Conservation (phyloP, 2,329 filamentous ascomycete species). For the Rhexocercosporidium sp. region DNA sequence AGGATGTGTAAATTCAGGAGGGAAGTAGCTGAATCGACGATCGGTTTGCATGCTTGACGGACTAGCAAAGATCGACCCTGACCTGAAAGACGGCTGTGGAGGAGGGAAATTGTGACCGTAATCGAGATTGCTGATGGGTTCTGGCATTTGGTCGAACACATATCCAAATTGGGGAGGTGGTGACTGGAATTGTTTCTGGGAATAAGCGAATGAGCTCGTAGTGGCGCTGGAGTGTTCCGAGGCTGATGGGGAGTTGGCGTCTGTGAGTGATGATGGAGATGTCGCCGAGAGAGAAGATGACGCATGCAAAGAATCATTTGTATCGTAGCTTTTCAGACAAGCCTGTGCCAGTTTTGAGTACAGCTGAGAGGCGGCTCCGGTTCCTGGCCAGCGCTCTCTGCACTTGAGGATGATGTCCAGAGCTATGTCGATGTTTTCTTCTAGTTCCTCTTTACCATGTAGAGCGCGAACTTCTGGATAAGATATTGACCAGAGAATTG, state of each 20-base stretch:
- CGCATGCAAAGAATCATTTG: constrained; percentile 51
- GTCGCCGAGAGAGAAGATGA: constrained; percentile 54
- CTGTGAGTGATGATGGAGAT: constrained; percentile 45
- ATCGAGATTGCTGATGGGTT: constrained; percentile 45
- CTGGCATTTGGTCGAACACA: constrained; percentile 61
- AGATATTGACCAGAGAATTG: constrained; percentile 88
- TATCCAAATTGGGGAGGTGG: constrained; percentile 60
- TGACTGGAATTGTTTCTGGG: constrained; percentile 45
- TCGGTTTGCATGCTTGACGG: constrained; percentile 58
- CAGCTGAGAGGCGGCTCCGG: constrained; percentile 80
- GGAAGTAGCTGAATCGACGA: constrained; percentile 67
- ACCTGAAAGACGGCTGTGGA: constrained; percentile 60
- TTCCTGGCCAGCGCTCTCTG: constrained; percentile 90
- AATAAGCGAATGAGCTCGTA: constrained; percentile 42
- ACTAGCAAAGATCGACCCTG: constrained; percentile 69
- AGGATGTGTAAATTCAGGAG: constrained; percentile 54
- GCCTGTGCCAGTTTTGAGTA: constrained; percentile 86
- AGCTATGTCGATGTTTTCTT: constrained; percentile 74
- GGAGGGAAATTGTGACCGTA: constrained; percentile 32
- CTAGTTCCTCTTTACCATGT: constrained; percentile 76
- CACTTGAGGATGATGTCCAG: constrained; percentile 81
- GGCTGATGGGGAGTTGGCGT: constrained; percentile 53
- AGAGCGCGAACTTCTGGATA: constrained; percentile 80
- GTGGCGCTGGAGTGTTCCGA: constrained; percentile 49
- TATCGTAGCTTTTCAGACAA: constrained; percentile 86